Conservation (phyloP, 2,329 filamentous ascomycete genomes). For the Penicillium sp. region DNA sequence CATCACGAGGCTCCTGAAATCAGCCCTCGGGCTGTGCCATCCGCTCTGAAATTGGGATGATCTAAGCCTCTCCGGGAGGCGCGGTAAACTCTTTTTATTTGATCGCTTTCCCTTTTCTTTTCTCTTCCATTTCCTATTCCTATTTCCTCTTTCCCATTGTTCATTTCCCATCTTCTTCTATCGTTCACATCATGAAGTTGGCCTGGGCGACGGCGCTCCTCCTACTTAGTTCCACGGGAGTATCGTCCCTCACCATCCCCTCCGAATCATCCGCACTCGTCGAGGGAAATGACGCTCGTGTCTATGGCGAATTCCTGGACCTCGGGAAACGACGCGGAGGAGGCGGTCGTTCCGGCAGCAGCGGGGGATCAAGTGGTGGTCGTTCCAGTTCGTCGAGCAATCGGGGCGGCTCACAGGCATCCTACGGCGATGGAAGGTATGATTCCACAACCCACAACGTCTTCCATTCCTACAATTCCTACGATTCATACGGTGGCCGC, state of each 20-base stretch:
- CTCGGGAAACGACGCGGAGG: constrained; percentile 51
- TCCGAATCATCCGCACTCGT: constrained; percentile 10
- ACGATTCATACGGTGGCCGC: not conserved
- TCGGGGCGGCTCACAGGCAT: constrained; percentile 18
- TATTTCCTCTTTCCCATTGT: not conserved
- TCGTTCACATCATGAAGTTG: constrained; percentile 31
- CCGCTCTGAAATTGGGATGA: not conserved
- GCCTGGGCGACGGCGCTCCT: constrained; percentile 24
- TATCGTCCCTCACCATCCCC: constrained; percentile 28
- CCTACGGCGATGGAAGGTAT: constrained; percentile 19
- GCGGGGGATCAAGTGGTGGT: constrained; percentile 26
- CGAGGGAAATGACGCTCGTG: constrained; percentile 12
- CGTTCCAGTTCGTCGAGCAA: constrained; percentile 23
- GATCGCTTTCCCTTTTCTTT: not conserved
- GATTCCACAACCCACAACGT: not conserved
- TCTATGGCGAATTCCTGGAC: constrained; percentile 18
- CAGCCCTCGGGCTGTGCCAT: too few relatives aligned
- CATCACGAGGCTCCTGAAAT: not conserved
- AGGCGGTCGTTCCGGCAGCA: constrained; percentile 25
- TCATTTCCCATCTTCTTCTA: not conserved
- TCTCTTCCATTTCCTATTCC: not conserved
- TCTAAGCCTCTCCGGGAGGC: not conserved
- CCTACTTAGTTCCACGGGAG: constrained; percentile 28
- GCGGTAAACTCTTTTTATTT: not conserved
- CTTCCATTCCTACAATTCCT: not conserved